Evolutionary conservation across 106 monocot genomes (phyloP).

Genomic region (Iris macrosiphon): DNA sequence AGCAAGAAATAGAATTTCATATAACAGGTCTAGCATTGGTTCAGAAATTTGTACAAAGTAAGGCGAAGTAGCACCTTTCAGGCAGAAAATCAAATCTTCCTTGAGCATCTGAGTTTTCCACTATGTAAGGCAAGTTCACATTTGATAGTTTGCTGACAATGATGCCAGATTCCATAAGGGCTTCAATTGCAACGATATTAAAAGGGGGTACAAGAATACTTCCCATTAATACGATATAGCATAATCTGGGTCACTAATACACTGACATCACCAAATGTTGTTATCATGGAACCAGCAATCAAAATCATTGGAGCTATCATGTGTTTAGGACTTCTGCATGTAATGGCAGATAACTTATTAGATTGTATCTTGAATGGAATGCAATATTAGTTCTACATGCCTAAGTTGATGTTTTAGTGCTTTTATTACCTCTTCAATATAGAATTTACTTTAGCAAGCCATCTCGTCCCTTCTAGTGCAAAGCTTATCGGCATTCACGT

Average conservation of each 20-base stretch:
- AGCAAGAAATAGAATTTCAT: constrained; percentile 4
- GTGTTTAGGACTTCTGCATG: constrained; percentile 49
- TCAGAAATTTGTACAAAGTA: background rate
- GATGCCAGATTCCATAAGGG: constrained; percentile 83
- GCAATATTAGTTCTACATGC: background rate
- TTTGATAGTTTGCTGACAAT: constrained; percentile 56
- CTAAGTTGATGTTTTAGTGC: background rate
- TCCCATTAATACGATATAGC: background rate
- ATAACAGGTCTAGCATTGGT: background rate
- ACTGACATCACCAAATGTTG: constrained; percentile 84
- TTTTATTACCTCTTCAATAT: constrained; percentile 65
- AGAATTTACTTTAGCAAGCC: constrained; percentile 41
- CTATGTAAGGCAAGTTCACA: constrained; percentile 9
- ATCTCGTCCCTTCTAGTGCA: background rate
- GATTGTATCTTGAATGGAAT: background rate
- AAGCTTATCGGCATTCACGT: background rate
- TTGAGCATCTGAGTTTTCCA: background rate
- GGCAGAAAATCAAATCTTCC: constrained; percentile 46
- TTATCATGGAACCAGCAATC: constrained; percentile 20
- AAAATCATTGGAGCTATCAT: constrained; percentile 46
- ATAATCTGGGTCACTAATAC: constrained; percentile 66
- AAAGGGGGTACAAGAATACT: constrained; percentile 1
- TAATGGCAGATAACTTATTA: background rate
- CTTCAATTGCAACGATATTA: constrained; percentile 24
- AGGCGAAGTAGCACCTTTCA: constrained; percentile 37